Evolutionary conservation across 352 stramenopile genomes (phyloP).

Genomic region (Peronospora farinosa): DNA sequence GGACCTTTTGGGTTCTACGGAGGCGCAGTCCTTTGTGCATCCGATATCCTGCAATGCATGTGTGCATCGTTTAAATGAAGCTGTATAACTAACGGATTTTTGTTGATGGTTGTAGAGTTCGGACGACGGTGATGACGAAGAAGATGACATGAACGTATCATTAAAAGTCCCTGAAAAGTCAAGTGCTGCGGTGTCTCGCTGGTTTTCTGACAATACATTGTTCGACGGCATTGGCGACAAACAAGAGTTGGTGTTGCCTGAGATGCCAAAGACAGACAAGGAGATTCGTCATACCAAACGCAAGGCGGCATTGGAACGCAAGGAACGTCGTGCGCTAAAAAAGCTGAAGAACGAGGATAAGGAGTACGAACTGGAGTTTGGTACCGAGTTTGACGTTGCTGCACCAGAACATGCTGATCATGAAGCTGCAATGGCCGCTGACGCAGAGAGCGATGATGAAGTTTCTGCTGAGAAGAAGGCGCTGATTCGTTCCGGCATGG

Average conservation of each 20-base stretch:
- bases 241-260: slow-evolving; percentile 35
- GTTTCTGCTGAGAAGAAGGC: slow-evolving; percentile 65
- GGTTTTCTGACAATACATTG: slow-evolving; percentile 81
- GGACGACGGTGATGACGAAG: slow-evolving; percentile 61
- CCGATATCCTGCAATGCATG: slow-evolving; percentile 40
- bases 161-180: slow-evolving; percentile 78
- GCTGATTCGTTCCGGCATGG: slow-evolving; percentile 83
- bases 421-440: slow-evolving; percentile 30
- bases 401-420: slow-evolving; percentile 40
- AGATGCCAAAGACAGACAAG: slow-evolving; percentile 98
- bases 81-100: not conserved
- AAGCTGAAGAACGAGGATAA: slow-evolving; percentile 82
- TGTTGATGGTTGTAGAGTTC: slow-evolving; percentile 57
- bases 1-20: slow-evolving; percentile 26
- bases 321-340: slow-evolving; percentile 80
- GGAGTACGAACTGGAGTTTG: slow-evolving; percentile 77
- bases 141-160: slow-evolving; percentile 57
- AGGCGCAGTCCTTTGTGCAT: slow-evolving; percentile 69
- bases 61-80: not conserved
- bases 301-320: slow-evolving; percentile 89
- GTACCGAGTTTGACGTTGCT: slow-evolving; percentile 60
- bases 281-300: slow-evolving; percentile 96
- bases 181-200: slow-evolving; percentile 66
- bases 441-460: slow-evolving; percentile 51
- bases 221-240: slow-evolving; percentile 73